phyloP scores from a whole-genome alignment of 1,284 basidiomycete genomes.

The Leucoagaricus sp. region DNA sequence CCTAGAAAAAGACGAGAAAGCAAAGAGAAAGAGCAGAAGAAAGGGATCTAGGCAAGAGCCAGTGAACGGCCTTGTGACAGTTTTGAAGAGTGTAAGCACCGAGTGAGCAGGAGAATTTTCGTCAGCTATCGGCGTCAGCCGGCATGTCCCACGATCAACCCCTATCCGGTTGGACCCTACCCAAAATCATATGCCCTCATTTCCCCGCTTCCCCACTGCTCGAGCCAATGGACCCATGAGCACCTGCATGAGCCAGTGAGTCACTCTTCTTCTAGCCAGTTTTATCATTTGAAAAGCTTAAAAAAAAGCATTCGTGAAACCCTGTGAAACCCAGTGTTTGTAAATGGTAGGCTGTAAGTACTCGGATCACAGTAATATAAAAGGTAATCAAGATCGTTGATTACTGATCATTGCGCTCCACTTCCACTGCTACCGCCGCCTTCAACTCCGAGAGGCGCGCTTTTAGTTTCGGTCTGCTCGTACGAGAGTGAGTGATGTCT shows the following conservation, averaged over 20 bases:
- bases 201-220: neutral
- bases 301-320: too few relatives aligned
- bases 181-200: constrained; percentile 8
- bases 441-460: constrained; percentile 18
- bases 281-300: too few relatives aligned
- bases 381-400: neutral
- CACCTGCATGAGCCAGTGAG: too few relatives aligned
- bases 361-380: neutral
- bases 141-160: constrained; percentile 8
- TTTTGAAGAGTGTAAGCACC: constrained; percentile 8
- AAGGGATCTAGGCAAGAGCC: neutral
- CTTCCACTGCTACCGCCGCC: constrained; percentile 9
- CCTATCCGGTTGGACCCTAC: constrained; percentile 3
- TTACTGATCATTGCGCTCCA: constrained; percentile 2
- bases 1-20: constrained; percentile 8
- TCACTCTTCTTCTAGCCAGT: too few relatives aligned
- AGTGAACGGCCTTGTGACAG: neutral
- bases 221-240: too few relatives aligned
- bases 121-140: constrained; percentile 12
- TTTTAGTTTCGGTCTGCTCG: constrained; percentile 20
- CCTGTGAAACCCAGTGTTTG: neutral
- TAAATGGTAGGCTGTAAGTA: neutral
- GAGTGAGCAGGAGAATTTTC: constrained; percentile 11
- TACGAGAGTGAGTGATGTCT: neutral
- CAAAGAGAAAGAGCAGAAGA: constrained; percentile 13